A percentile compares a stretch with the other conserved stretches of the same genome.
These are phyloP conservation scores for Rhododendron vialii DNA, from an alignment of 148 eudicot species.

Conservation along the genomic window DNA sequence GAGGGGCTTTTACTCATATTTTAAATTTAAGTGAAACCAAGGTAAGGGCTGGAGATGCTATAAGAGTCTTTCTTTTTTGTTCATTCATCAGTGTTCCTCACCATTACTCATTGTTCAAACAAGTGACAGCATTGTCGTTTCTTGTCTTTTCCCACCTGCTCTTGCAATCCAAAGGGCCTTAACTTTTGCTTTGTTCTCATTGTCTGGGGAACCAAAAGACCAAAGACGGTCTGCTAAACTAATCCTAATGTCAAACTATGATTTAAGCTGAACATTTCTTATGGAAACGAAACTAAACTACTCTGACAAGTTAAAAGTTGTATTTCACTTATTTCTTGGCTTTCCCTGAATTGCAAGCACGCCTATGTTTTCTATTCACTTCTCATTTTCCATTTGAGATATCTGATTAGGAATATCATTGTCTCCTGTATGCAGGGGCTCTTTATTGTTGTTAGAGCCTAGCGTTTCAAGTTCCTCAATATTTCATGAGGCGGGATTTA, in stretches of 20 bases:
- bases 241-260: neutral
- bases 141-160: neutral
- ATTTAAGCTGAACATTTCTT: too few species aligned
- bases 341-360: neutral
- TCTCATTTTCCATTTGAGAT: neutral
- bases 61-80: neutral
- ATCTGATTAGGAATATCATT: neutral
- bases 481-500: neutral
- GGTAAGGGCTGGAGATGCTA: neutral
- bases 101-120: neutral
- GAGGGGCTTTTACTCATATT: neutral
- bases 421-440: slow-evolving; percentile 22
- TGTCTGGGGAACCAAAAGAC: neutral
- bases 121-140: neutral
- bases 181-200: neutral
- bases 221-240: neutral
- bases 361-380: neutral
- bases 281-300: neutral
- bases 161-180: neutral
- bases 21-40: neutral
- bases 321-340: neutral
- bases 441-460: slow-evolving; percentile 2
- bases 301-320: neutral
- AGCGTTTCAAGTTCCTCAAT: slow-evolving; percentile 4
- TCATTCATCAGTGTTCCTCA: neutral